Percentiles rank a stretch among this genome's conserved stretches.
phyloP scores from a whole-genome alignment of 805 yeast genomes.

The Candida schatavii region DNA sequence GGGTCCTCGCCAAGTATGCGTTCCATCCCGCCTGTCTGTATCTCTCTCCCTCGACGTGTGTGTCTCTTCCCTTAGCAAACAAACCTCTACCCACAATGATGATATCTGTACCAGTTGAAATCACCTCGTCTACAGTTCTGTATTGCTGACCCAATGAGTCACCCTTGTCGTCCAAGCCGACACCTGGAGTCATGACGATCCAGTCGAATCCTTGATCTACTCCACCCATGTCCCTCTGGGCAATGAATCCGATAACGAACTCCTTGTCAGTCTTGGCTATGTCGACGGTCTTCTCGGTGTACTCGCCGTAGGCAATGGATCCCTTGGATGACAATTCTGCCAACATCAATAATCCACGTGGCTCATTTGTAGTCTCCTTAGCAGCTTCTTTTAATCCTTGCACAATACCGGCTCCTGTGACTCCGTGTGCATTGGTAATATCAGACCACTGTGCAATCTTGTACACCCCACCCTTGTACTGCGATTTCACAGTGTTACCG shows the following conservation, averaged over 20 bases:
- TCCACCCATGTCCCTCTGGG: slow-evolving; percentile 86
- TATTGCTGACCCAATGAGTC: slow-evolving; percentile 96
- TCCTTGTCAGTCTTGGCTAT: slow-evolving; percentile 84
- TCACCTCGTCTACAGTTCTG: slow-evolving; percentile 84
- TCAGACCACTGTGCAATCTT: slow-evolving; percentile 93
- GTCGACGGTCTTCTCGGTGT: slow-evolving; percentile 82
- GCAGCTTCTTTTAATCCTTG: slow-evolving; percentile 83
- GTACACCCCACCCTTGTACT: slow-evolving; percentile 86
- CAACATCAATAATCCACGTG: slow-evolving; percentile 88
- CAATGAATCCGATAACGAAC: slow-evolving; percentile 95
- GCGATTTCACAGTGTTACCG: slow-evolving; percentile 94
- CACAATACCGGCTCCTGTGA: slow-evolving; percentile 93
- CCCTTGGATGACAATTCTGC: slow-evolving; percentile 96
- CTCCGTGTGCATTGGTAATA: slow-evolving; percentile 96
- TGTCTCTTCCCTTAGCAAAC: slow-evolving; percentile 92
- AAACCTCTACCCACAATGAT: slow-evolving; percentile 98
- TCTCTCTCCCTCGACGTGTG: slow-evolving; percentile 80
- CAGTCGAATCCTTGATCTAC: slow-evolving; percentile 86
- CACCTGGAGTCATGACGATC: slow-evolving; percentile 98
- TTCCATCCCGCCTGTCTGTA: slow-evolving; percentile 94
- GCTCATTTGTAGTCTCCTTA: slow-evolving; percentile 65
- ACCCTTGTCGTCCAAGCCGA: slow-evolving; percentile 94
- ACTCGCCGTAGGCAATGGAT: slow-evolving; percentile 87
- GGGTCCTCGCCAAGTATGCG: slow-evolving; percentile 59
- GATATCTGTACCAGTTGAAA: slow-evolving; percentile 84